A percentile compares a stretch with the other conserved stretches of the same genome.
Evolutionary conservation across 805 yeast genomes (phyloP).

Genomic region (Starmerella bacillaris): DNA sequence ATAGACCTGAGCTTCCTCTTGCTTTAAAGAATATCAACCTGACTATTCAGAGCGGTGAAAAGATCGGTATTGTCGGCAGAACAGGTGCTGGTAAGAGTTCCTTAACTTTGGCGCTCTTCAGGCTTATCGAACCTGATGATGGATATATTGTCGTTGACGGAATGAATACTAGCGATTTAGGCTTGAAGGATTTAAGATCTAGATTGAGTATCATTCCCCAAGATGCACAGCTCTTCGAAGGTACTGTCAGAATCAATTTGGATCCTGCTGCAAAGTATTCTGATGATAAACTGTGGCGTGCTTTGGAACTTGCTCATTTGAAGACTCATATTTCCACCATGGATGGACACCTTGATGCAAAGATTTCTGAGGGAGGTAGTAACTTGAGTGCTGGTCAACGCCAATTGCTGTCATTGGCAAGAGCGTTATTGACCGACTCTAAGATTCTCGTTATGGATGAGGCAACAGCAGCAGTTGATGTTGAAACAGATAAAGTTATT

Average conservation of each 20-base stretch:
- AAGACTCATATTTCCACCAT: slow-evolving; percentile 42
- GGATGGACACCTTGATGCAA: slow-evolving; percentile 38
- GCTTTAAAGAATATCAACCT: slow-evolving; percentile 54
- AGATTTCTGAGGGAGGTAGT: slow-evolving; percentile 60
- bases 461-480: slow-evolving; percentile 81
- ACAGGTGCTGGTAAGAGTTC: slow-evolving; percentile 95
- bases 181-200: slow-evolving; percentile 60
- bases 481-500: slow-evolving; percentile 61
- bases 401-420: slow-evolving; percentile 66
- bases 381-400: slow-evolving; percentile 78
- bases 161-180: slow-evolving; percentile 45
- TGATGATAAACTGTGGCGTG: slow-evolving; percentile 74
- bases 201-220: slow-evolving; percentile 77
- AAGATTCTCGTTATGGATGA: slow-evolving; percentile 69
- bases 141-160: slow-evolving; percentile 64
- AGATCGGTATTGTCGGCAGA: slow-evolving; percentile 89
- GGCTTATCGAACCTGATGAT: slow-evolving; percentile 59
- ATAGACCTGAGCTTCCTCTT: slow-evolving; percentile 63
- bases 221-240: slow-evolving; percentile 83
- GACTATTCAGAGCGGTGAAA: slow-evolving; percentile 53
- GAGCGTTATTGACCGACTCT: slow-evolving; percentile 62
- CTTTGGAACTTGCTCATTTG: slow-evolving; percentile 60
- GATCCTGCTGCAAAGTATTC: slow-evolving; percentile 57
- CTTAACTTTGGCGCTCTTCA: slow-evolving; percentile 62
- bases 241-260: slow-evolving; percentile 64